phyloP scores from a whole-genome alignment of 2,329 filamentous ascomycete genomes.

The Paracoccidioides lutzii region DNA sequence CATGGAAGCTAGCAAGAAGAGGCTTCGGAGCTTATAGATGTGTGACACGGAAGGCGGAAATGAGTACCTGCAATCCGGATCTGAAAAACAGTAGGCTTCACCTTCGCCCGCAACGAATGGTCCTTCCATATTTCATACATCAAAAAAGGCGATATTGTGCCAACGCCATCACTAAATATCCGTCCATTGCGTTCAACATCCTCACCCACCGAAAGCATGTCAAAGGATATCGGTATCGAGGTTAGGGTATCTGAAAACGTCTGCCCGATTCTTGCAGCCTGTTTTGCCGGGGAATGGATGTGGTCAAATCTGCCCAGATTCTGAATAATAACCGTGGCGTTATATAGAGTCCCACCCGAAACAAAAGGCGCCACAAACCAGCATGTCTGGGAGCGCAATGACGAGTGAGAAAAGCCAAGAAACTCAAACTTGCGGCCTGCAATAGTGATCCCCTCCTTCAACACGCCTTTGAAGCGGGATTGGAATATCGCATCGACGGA shows the following conservation, averaged over 20 bases:
- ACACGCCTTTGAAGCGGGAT: slow-evolving; percentile 46
- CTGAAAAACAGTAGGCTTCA: slow-evolving; percentile 41
- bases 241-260: slow-evolving; percentile 64
- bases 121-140: slow-evolving; percentile 47
- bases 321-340: slow-evolving; percentile 31
- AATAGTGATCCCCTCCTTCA: slow-evolving; percentile 49
- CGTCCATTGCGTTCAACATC: slow-evolving; percentile 34
- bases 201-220: slow-evolving; percentile 15
- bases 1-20: background rate
- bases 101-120: slow-evolving; percentile 14
- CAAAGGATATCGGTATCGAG: slow-evolving; percentile 39
- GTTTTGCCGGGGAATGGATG: slow-evolving; percentile 44
- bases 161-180: slow-evolving; percentile 68
- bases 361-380: slow-evolving; percentile 47
- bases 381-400: slow-evolving; percentile 53
- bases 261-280: slow-evolving; percentile 47
- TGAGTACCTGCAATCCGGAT: slow-evolving; percentile 52
- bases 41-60: background rate
- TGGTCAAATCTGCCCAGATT: slow-evolving; percentile 38
- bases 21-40: background rate
- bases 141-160: slow-evolving; percentile 53
- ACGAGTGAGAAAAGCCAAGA: slow-evolving; percentile 69
- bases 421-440: slow-evolving; percentile 53
- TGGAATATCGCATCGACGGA: slow-evolving; percentile 42
- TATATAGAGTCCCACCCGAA: slow-evolving; percentile 17